Evolutionary conservation across 2,329 filamentous ascomycete genomes (phyloP).

Genomic region (Paraphoma sp.): DNA sequence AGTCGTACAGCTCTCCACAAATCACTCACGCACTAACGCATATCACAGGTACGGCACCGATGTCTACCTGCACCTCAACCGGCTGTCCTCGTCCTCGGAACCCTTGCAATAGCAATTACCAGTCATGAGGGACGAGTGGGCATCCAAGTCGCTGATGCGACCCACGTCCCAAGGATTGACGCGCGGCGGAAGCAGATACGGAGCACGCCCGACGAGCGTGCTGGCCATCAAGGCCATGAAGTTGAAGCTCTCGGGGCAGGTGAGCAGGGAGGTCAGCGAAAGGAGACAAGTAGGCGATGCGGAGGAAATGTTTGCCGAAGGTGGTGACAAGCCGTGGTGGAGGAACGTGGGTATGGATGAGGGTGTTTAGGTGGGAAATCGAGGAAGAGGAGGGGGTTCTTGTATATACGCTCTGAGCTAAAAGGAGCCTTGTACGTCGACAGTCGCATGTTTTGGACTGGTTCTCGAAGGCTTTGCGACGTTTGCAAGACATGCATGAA

Average conservation of each 20-base stretch:
- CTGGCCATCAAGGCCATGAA: constrained; percentile 63
- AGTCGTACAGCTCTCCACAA: constrained; percentile 43
- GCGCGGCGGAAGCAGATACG: constrained; percentile 26
- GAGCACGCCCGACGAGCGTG: constrained; percentile 36
- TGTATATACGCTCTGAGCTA: neutral
- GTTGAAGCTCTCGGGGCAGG: constrained; percentile 68
- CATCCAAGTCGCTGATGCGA: constrained; percentile 39
- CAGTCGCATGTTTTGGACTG: neutral
- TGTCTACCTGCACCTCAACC: constrained; percentile 96
- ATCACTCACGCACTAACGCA: constrained; percentile 28
- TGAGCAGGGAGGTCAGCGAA: constrained; percentile 74
- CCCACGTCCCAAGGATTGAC: constrained; percentile 65
- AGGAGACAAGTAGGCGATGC: constrained; percentile 90
- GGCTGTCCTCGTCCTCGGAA: constrained; percentile 92
- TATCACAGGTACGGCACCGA: constrained; percentile 86
- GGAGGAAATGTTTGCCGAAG: constrained; percentile 70
- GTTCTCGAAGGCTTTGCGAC: too few relatives aligned
- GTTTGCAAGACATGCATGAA: too few relatives aligned
- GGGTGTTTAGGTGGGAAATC: constrained; percentile 43
- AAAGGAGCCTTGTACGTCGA: neutral
- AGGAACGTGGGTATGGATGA: constrained; percentile 58
- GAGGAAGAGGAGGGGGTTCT: neutral
- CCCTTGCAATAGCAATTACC: constrained; percentile 92
- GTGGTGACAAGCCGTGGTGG: constrained; percentile 52
- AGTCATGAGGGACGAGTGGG: constrained; percentile 80